Base-by-base conservation (phyloP, 2,329 filamentous ascomycete genomes). In the Ophiostoma perfectum region DNA sequence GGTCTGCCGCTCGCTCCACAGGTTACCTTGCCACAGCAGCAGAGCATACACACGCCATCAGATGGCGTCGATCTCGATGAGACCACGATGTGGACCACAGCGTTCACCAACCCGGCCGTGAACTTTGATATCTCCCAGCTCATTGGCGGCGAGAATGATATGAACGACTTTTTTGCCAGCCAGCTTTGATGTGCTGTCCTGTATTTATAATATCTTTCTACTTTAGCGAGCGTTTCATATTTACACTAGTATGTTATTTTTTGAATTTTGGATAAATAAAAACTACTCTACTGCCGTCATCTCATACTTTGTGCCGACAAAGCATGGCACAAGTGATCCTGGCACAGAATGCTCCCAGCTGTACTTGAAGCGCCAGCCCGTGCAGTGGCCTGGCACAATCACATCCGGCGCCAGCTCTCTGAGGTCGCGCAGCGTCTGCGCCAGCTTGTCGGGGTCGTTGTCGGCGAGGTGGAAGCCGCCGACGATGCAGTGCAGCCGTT, bases 341-440 rank as follows among this genome's bases (percentile, higher is more conserved):
- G 81, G 81, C 79, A 84, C 82, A 49, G 78, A 75, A 70, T 78
- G 81, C 74, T 85, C 82, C 70, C 84, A 83, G 60, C 78, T 78
- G 71, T 81, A 81, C 73, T 84, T 85, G 47, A 82, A 83, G 70
- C 82, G 77, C 83, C 83, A 86, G 5, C 83, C 83, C 0, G 83
- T 82, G 71, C 83, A 86, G 73, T 86, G 84, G 0, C 83, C 84
- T 0, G 84, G 82, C 73, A 86, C 77, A 3, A 86, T 73, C 0
- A 86, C 76, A 12, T 79, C 79, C 0, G 82, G 81, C 0, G 27
- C 58, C 27, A 55, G 8, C 5, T 55, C 49, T 11, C 27, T 27
- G 3, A 55, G 9, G 3, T 18, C 49, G 8, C 27, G 49, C 6
- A 55, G 8, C 7, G 49, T 55, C 18, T 55, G 18, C 8, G 18